Percentiles rank a stretch among this genome's conserved stretches.
These are phyloP conservation scores for Amphibolis antarctica DNA, from an alignment of 106 monocot species.

Conservation along the genomic window DNA sequence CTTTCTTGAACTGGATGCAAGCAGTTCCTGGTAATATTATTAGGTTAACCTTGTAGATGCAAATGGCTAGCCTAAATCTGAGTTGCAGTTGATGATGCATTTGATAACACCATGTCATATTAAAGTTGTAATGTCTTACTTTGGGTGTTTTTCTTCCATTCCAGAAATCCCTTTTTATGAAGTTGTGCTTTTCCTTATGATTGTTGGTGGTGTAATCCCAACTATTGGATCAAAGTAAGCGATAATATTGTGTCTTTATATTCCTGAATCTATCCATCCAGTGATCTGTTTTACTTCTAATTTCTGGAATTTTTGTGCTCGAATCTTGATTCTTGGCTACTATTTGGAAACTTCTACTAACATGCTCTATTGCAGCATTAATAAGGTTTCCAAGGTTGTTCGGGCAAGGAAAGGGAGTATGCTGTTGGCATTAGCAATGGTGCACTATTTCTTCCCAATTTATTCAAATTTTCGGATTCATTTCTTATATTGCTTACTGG, in stretches of 20 bases:
- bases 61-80: too few species aligned
- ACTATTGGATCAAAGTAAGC: constrained; percentile 87
- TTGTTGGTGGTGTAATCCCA: constrained; percentile 62
- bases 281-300: background rate
- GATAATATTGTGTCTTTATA: background rate
- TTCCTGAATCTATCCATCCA: background rate
- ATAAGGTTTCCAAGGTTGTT: constrained; percentile 75
- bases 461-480: background rate
- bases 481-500: background rate
- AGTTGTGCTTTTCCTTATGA: constrained; percentile 57
- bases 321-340: background rate
- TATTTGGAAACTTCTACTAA: background rate
- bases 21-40: constrained; percentile 39
- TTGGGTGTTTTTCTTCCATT: background rate
- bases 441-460: constrained; percentile 17
- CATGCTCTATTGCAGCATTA: constrained; percentile 36
- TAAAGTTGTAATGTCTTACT: background rate
- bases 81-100: too few species aligned
- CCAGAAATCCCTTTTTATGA: constrained; percentile 81
- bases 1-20: constrained; percentile 51
- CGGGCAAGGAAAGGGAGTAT: constrained; percentile 81
- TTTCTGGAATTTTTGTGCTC: background rate
- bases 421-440: constrained; percentile 89
- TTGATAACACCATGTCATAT: too few species aligned
- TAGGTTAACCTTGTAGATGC: background rate